These are phyloP conservation scores for Trypanosoma lewisi DNA, from an alignment of 208 protist species.

Conservation along the genomic window DNA sequence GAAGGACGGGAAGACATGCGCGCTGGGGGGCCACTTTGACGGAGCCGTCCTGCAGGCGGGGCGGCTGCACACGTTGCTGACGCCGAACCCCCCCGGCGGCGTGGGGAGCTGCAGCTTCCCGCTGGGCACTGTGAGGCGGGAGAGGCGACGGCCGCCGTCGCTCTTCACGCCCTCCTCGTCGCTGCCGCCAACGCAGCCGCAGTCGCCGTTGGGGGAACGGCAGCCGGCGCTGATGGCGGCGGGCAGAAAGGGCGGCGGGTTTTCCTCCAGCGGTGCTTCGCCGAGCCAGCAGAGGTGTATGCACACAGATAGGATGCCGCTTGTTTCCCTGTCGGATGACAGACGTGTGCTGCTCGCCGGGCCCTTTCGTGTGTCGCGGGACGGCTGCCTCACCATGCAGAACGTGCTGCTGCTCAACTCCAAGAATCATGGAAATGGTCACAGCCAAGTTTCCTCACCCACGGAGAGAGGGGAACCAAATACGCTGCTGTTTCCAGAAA, in stretches of 20 bases:
- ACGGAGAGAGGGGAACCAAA: not conserved
- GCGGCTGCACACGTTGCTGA: not conserved
- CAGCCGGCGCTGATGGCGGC: not conserved
- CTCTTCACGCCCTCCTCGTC: conserved; percentile 33
- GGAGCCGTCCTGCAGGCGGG: too few relatives aligned
- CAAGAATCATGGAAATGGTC: not conserved
- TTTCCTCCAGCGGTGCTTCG: not conserved
- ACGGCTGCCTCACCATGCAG: conserved; percentile 78
- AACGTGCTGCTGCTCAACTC: conserved; percentile 80
- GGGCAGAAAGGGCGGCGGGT: too few relatives aligned
- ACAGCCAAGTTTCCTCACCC: not conserved
- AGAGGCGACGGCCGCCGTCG: conserved; percentile 50
- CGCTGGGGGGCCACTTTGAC: too few relatives aligned
- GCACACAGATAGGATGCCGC: not conserved
- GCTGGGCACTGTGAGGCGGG: not conserved
- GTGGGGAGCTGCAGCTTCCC: not conserved
- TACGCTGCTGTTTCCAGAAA: conserved; percentile 6
- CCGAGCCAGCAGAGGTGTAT: not conserved
- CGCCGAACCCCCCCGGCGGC: not conserved
- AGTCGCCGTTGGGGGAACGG: not conserved
- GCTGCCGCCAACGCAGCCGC: not conserved
- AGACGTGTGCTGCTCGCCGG: conserved; percentile 53
- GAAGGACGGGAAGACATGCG: too few relatives aligned
- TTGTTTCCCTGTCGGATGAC: conserved; percentile 47
- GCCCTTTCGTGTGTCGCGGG: conserved; percentile 66